Conservation (phyloP, 192 early-diverging fungal genomes). For the Diversispora epigaea region DNA sequence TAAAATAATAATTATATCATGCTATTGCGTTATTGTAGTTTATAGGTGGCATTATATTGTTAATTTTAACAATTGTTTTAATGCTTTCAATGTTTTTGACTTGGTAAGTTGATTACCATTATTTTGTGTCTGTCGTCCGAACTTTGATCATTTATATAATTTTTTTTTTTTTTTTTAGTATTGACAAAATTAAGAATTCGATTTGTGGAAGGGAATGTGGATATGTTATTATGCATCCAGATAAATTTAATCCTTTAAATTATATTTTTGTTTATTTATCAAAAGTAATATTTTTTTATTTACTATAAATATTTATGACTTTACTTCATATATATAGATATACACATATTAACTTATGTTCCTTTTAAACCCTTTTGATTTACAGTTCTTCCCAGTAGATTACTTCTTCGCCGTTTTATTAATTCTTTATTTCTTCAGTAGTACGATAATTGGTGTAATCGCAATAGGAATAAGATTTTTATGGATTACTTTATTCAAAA, state of each 20-base stretch:
- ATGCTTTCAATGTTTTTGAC: conserved; percentile 18
- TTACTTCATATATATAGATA: not conserved
- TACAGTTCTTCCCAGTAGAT: conserved; percentile 56
- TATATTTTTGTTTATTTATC: conserved; percentile 49
- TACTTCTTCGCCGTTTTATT: conserved; percentile 52
- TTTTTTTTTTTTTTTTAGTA: conserved; percentile 32
- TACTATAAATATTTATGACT: not conserved
- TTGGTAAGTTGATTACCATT: not conserved
- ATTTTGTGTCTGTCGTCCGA: not conserved
- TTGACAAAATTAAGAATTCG: conserved; percentile 52
- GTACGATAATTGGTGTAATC: conserved; percentile 54
- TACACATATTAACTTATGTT: not conserved
- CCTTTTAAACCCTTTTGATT: not conserved
- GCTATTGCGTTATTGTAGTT: not conserved
- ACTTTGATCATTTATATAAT: not conserved
- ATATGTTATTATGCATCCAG: conserved; percentile 50
- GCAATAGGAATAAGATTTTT: conserved; percentile 58
- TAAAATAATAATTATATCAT: not conserved
- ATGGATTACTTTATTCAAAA: conserved; percentile 52
- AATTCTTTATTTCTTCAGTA: conserved; percentile 54
- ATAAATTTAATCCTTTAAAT: conserved; percentile 57
- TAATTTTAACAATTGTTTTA: not conserved
- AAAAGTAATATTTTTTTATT: conserved; percentile 37
- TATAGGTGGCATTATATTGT: not conserved
- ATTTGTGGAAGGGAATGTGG: conserved; percentile 58